A percentile compares a stretch with the other conserved stretches of the same genome.
phyloP scores from a whole-genome alignment of 1,284 basidiomycete genomes.

The Papiliotrema fonsecae region DNA sequence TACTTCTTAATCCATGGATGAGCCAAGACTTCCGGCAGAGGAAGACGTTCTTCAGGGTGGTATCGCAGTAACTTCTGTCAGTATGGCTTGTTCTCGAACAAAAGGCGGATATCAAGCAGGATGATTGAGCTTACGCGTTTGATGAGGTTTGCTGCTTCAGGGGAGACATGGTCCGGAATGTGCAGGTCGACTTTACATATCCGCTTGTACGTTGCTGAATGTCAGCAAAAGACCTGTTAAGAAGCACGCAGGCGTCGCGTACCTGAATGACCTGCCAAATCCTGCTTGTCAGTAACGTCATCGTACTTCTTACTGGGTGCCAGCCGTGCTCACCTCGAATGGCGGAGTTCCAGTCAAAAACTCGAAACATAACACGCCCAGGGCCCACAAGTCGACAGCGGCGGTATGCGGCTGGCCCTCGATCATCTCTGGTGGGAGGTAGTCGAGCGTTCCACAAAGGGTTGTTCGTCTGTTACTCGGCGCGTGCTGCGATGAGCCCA shows the following conservation, averaged over 20 bases:
- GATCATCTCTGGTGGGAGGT: conserved; percentile 98
- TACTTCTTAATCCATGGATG: conserved; percentile 95
- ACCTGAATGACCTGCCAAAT: conserved; percentile 56
- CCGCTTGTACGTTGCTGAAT: conserved; percentile 73
- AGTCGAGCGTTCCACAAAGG: conserved; percentile 92
- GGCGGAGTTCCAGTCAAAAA: conserved; percentile 89
- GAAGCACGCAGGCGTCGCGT: neutral
- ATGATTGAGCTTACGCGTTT: conserved; percentile 50
- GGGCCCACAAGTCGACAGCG: conserved; percentile 79
- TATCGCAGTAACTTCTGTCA: conserved; percentile 73
- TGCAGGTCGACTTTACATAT: conserved; percentile 65
- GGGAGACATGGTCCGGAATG: conserved; percentile 62
- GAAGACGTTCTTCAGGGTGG: conserved; percentile 74
- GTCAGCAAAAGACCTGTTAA: neutral
- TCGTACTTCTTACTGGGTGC: neutral
- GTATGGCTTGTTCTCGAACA: conserved; percentile 3
- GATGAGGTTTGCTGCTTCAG: conserved; percentile 66
- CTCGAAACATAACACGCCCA: conserved; percentile 94
- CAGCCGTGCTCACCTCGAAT: conserved; percentile 59
- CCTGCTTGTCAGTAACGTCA: conserved; percentile 4
- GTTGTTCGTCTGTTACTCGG: conserved; percentile 75
- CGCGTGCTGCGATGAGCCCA: conserved; percentile 58
- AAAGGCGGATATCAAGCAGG: too few relatives aligned
- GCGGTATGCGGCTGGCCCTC: conserved; percentile 59
- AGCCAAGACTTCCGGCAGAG: conserved; percentile 70